Evolutionary conservation across 805 yeast species (phyloP).

Genomic region (Cyberlindnera galapagoensis): DNA sequence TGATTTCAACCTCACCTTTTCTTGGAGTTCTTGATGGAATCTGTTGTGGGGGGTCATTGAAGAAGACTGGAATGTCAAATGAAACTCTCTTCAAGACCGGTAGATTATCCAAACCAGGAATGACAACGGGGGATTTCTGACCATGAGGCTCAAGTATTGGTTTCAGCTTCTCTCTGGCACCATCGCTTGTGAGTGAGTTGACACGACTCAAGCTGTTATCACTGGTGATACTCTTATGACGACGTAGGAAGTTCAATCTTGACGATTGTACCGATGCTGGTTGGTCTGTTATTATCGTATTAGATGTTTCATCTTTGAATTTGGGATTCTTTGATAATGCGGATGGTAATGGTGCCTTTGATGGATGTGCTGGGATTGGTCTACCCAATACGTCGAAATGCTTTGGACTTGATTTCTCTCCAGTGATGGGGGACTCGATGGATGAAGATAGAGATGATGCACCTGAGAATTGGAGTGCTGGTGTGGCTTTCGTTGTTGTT

Average conservation of each 20-base stretch:
- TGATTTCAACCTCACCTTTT: slow-evolving; percentile 70
- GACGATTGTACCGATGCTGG: slow-evolving; percentile 2
- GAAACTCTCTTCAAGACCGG: slow-evolving; percentile 54
- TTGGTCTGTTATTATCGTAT: neutral
- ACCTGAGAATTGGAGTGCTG: slow-evolving; percentile 2
- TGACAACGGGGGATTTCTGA: slow-evolving; percentile 15
- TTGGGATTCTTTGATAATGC: slow-evolving; percentile 30
- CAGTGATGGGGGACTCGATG: slow-evolving; percentile 9
- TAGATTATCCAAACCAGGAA: slow-evolving; percentile 37
- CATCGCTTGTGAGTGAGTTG: slow-evolving; percentile 1
- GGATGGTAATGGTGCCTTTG: slow-evolving; percentile 39
- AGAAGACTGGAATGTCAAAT: slow-evolving; percentile 71
- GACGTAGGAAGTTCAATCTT: slow-evolving; percentile 10
- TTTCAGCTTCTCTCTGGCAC: no score
- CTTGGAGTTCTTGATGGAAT: slow-evolving; percentile 83
- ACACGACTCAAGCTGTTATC: slow-evolving; percentile 7
- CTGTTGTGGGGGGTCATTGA: slow-evolving; percentile 88
- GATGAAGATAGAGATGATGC: slow-evolving; percentile 9
- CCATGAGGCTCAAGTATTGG: neutral
- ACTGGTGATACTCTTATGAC: slow-evolving; percentile 6
- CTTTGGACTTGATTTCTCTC: slow-evolving; percentile 3
- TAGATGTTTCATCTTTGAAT: slow-evolving; percentile 1
- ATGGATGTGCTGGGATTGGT: slow-evolving; percentile 48
- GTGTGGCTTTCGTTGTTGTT: neutral
- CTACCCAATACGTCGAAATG: slow-evolving; percentile 35